Conservation (phyloP, 331 rosid genomes). For the Acacia pycnantha region DNA sequence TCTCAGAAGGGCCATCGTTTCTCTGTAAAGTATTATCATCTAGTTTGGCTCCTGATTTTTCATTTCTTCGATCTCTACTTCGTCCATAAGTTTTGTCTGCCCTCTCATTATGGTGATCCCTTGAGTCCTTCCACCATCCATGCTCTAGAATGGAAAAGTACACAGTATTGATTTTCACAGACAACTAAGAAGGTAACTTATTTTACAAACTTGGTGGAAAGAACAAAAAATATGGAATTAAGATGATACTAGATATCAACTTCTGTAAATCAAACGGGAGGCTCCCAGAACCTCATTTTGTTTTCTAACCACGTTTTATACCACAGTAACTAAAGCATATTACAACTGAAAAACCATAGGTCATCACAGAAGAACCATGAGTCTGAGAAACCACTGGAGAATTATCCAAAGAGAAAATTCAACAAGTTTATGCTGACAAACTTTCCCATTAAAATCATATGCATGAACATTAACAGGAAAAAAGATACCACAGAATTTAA, state of each 20-base stretch:
- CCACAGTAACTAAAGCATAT: slow-evolving; percentile 1
- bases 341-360: neutral
- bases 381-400: neutral
- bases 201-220: neutral
- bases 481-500: neutral
- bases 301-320: slow-evolving; percentile 9
- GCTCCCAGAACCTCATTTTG: neutral
- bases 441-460: neutral
- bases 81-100: slow-evolving; percentile 33
- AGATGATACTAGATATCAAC: slow-evolving; percentile 3
- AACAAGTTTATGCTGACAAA: neutral
- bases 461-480: neutral
- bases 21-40: slow-evolving; percentile 43
- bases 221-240: neutral
- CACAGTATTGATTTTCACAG: neutral
- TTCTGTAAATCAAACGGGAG: neutral
- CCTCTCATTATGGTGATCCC: slow-evolving; percentile 39
- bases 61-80: slow-evolving; percentile 42
- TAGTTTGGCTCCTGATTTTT: slow-evolving; percentile 40
- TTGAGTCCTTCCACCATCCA: slow-evolving; percentile 74
- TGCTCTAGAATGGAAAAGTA: slow-evolving; percentile 46
- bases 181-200: neutral
- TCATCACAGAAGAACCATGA: too few species aligned
- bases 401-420: neutral
- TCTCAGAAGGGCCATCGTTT: slow-evolving; percentile 41